Evolutionary conservation across 2,329 filamentous ascomycete species (phyloP).

Genomic region (Monosporascus sp.): DNA sequence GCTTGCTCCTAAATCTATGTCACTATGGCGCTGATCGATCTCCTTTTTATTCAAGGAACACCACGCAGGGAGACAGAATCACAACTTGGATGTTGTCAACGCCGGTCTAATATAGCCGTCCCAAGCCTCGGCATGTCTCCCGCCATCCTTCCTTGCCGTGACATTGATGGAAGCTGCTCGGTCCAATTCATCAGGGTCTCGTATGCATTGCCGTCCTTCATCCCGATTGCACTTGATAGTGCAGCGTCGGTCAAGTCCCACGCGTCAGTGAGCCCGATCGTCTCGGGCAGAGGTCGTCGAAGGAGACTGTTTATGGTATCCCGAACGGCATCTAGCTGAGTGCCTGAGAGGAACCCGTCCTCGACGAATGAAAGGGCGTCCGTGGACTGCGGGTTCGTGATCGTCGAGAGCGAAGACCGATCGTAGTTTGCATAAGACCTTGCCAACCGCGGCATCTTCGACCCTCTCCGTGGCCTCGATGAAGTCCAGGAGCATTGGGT

Average conservation of each 20-base stretch:
- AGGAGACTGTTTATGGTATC: conserved; percentile 10
- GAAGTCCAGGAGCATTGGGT: conserved; percentile 18
- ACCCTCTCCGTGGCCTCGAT: conserved; percentile 4
- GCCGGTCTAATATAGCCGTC: conserved; percentile 10
- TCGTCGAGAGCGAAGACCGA: conserved; percentile 14
- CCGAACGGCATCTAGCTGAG: conserved; percentile 13
- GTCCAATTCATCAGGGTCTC: conserved; percentile 20
- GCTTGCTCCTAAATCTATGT: neutral
- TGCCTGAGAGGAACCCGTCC: conserved; percentile 13
- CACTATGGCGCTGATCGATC: neutral
- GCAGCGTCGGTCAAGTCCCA: conserved; percentile 20
- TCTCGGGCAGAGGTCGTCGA: conserved; percentile 18
- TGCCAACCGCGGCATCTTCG: conserved; percentile 1
- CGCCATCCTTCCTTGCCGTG: conserved; percentile 4
- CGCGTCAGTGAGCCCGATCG: conserved; percentile 18
- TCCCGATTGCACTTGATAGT: conserved; percentile 15
- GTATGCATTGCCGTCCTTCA: conserved; percentile 18
- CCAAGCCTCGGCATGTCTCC: conserved; percentile 13
- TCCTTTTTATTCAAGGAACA: neutral
- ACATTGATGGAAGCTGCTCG: conserved; percentile 23
- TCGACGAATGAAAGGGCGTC: conserved; percentile 23
- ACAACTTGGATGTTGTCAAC: conserved; percentile 12
- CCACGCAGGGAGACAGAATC: neutral
- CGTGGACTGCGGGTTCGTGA: conserved; percentile 18
- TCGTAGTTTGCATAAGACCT: conserved; percentile 9